These are phyloP conservation scores for Pseudoneurospora amorphoporcata DNA, from an alignment of 495 filamentous ascomycete species.

Conservation along the genomic window DNA sequence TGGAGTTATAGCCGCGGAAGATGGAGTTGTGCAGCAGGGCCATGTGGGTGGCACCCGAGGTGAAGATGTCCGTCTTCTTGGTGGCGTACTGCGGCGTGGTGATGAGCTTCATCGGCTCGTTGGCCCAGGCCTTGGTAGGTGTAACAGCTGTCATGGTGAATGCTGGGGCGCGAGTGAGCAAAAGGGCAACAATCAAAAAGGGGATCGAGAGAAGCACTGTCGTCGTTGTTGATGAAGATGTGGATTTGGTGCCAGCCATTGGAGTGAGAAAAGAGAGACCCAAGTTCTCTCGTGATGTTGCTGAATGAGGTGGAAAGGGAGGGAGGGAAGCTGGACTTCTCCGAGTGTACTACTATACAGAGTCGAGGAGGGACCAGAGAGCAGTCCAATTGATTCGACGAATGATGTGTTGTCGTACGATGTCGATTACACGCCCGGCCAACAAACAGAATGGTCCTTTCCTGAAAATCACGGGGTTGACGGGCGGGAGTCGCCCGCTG, in stretches of 20 bases:
- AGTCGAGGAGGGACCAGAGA: neutral
- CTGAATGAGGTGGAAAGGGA: neutral
- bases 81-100: slow-evolving; percentile 36
- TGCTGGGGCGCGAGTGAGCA: slow-evolving; percentile 29
- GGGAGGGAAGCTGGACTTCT: neutral
- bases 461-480: neutral
- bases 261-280: neutral
- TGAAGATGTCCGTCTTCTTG: slow-evolving; percentile 41
- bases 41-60: slow-evolving; percentile 48
- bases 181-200: slow-evolving; percentile 23
- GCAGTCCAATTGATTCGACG: neutral
- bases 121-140: slow-evolving; percentile 35
- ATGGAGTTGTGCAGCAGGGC: slow-evolving; percentile 49
- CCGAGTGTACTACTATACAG: neutral
- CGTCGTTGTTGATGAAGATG: neutral
- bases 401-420: slow-evolving; percentile 12
- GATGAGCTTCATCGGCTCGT: slow-evolving; percentile 38
- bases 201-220: slow-evolving; percentile 18
- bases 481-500: neutral
- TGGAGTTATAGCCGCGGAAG: slow-evolving; percentile 49
- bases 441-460: neutral
- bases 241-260: slow-evolving; percentile 7
- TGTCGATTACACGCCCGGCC: slow-evolving; percentile 3
- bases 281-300: neutral
- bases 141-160: slow-evolving; percentile 30